Conservation (phyloP, 2,329 filamentous ascomycete genomes). For the Exophiala bonariae region DNA sequence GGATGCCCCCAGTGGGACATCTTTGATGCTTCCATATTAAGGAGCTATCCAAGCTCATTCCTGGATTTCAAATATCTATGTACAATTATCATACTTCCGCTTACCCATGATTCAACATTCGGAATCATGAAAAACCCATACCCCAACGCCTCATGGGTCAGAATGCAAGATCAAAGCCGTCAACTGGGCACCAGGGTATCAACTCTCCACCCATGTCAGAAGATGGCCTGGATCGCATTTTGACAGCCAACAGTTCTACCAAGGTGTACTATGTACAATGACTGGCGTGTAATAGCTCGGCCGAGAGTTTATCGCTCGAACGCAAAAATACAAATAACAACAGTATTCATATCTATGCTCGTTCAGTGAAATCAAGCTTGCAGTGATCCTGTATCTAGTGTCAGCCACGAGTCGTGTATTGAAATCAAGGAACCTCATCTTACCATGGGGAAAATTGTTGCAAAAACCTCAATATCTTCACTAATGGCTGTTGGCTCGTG, state of each 20-base stretch:
- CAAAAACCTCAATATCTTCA: conserved; percentile 97
- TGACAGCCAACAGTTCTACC: too few relatives aligned
- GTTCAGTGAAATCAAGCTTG: conserved; percentile 67
- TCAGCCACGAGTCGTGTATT: conserved; percentile 6
- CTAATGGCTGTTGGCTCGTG: conserved; percentile 80
- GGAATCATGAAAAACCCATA: background rate
- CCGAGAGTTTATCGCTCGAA: conserved; percentile 12
- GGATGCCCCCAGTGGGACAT: too few relatives aligned
- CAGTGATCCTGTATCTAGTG: conserved; percentile 69
- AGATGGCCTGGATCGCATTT: background rate
- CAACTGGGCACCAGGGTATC: too few relatives aligned
- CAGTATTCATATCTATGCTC: conserved; percentile 31
- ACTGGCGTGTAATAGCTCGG: too few relatives aligned
- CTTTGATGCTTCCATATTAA: conserved; percentile 15
- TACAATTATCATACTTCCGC: conserved; percentile 3
- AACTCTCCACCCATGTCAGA: too few relatives aligned
- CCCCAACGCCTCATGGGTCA: background rate
- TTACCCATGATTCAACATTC: background rate
- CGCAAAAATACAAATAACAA: conserved; percentile 8
- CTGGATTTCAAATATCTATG: conserved; percentile 6
- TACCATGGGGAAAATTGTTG: conserved; percentile 96
- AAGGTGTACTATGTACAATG: conserved; percentile 7
- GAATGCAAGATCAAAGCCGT: too few relatives aligned
- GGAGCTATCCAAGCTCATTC: conserved; percentile 17
- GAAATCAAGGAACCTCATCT: conserved; percentile 35